Evolutionary conservation across 164 flowering plant genomes (phyloP), one percentile per base, ranked within the genome.

Genomic region (Vitis cinerea): DNA sequence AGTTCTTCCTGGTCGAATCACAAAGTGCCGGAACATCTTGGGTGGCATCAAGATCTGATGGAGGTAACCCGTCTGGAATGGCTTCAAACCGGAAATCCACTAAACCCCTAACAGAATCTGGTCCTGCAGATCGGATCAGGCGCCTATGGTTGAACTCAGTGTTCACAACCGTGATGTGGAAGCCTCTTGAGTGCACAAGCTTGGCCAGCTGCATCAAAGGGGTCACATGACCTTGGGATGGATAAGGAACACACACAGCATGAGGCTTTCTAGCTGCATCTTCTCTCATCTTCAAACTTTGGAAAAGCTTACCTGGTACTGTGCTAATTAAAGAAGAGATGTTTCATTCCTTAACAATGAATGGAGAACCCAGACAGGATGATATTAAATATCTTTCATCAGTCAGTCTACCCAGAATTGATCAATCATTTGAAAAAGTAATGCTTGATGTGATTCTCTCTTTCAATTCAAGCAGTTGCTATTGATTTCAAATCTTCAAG

Each of bases 161-260:
- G 86, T 82, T 82, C 69, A 89, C 87, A 48, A 83, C 84, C 57
- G 89, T 84, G 44, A 87, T 76, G 66, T 82, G 81, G 63, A 83
- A 83, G 71, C 88, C 91, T 61, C 64, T 83, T 2, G 72, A 71
- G 66, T 84, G 91, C 2, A 89, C 78, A 30, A 89, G 86, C 73
- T 83, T 82, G 55, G 86, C 87, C 11, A 89, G 77, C n/a, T 76
- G 65, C 80, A 86, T 74, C 74, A 82, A 56, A 3, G 92, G 94
- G 53, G n/a, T 85, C 0, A 85, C 69, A 71, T 90, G 94, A 71
- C 91, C 94, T 75, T 87, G 88, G 48, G 90, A 63, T 10, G 91
- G 91, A 59, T n/a, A 87, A 9, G 93, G 86, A 4, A 89, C 59
- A 29, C 76, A 68, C 0, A 89, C 87, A n/a, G 73, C 85, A 63